These are phyloP conservation scores for sorghum (Sorghum bicolor) DNA, from an alignment of 176 grass and related monocot species.

Conservation along the genomic window DNA sequence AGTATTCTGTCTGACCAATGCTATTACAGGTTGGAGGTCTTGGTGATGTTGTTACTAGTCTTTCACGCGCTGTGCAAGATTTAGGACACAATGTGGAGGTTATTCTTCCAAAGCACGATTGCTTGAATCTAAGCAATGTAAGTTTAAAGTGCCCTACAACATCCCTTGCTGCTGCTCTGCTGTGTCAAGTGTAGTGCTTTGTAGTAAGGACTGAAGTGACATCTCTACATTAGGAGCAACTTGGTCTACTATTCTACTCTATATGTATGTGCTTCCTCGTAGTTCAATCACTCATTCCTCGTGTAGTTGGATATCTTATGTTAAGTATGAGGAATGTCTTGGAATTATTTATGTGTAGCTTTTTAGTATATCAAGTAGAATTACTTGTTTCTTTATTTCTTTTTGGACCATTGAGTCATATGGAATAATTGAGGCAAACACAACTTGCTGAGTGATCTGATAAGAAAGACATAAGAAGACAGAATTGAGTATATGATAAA, in stretches of 20 bases:
- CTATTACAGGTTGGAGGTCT: conserved; percentile 80
- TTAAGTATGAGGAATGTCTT: neutral
- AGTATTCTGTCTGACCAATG: neutral
- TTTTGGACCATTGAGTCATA: neutral
- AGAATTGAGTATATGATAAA: neutral
- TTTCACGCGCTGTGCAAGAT: conserved; percentile 96
- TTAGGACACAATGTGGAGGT: conserved; percentile 85
- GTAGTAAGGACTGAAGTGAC: neutral
- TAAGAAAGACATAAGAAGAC: neutral
- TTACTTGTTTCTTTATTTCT: conserved; percentile 4
- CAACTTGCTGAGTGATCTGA: neutral
- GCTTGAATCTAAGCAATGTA: conserved; percentile 77
- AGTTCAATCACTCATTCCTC: neutral
- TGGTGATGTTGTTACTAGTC: conserved; percentile 92
- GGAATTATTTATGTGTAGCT: neutral
- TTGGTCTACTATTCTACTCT: neutral
- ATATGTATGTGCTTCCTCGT: neutral
- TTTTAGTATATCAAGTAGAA: neutral
- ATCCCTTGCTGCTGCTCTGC: neutral
- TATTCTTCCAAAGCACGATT: conserved; percentile 86
- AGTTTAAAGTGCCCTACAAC: conserved; percentile 36
- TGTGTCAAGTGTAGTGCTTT: neutral
- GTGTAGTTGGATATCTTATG: neutral
- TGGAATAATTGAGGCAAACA: neutral
- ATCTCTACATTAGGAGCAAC: neutral